Evolutionary conservation across 2,329 filamentous ascomycete genomes (phyloP), one percentile per base, ranked within the genome.

Genomic region (Xylaria sp.): DNA sequence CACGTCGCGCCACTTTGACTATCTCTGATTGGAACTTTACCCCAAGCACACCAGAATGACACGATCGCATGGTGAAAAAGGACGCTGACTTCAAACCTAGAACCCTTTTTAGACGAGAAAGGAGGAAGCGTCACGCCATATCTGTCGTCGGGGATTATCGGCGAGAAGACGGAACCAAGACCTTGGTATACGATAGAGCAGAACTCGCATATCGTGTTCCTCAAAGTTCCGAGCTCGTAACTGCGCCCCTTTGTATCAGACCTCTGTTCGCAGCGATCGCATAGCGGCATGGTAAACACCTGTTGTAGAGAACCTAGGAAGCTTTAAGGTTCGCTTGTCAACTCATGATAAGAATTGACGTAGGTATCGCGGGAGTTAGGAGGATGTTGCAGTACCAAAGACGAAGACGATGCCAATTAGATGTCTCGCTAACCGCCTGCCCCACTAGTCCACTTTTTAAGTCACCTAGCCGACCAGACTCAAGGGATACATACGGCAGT

Each of bases 251-350:
- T 7, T 15, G 34, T 5, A 62, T 45, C 59, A 43, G 25, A 45
- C 23, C 28, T 43, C 13, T 55, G 25, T 39, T 62, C 50, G 10
- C 48, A 62, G 28, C 60, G 60, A n/a, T 39, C 7, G 25, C 36
- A 62, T 34, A 9, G 84, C 85, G 18, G 20, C 72, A 30, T 82
- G 41, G n/a, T 45, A 2, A 20, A 3, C 23, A 45, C n/a, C n/a
- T n/a, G n/a, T n/a, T 23, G n/a, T 10, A 45, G n/a, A 45, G 41
- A 45, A n/a, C 3, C n/a, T 20, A 12, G 41, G n/a, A 23, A 23
- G n/a, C 9, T 23, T 20, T 4, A 20, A 45, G 15, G 36, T 41
- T n/a, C 18, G 18, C 18, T 8, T 18, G 2, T 41, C 2, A 3
- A 41, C 3, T 41, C 15, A 13, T 13, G 10, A 36, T 41, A 41